A percentile compares a stretch with the other conserved stretches of the same genome.
phyloP scores from a whole-genome alignment of 345 rosid species.

The Hibiscus trionum region DNA sequence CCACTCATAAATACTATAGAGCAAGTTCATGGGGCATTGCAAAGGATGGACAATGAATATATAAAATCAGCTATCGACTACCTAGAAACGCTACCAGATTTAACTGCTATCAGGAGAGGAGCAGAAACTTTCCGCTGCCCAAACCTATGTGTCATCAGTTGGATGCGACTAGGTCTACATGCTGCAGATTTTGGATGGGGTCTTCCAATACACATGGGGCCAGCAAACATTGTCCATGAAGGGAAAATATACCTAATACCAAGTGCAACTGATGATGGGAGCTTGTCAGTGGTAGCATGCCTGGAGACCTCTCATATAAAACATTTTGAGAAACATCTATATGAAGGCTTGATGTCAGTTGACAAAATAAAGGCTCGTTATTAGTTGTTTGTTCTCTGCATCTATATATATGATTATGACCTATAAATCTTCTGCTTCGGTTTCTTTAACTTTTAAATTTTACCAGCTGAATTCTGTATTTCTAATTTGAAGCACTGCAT shows the following conservation, averaged over 20 bases:
- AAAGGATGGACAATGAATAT: constrained; percentile 31
- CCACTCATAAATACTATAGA: constrained; percentile 21
- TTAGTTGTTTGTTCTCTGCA: not conserved
- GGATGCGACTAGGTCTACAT: constrained; percentile 35
- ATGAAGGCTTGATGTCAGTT: not conserved
- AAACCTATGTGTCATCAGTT: constrained; percentile 45
- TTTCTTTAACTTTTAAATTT: not conserved
- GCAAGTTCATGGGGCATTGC: constrained; percentile 12
- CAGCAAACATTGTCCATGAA: constrained; percentile 32
- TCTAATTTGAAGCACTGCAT: not conserved
- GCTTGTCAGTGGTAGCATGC: constrained; percentile 19
- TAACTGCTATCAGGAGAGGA: constrained; percentile 18
- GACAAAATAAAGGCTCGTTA: not conserved
- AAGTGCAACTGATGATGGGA: constrained; percentile 35
- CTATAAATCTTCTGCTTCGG: not conserved
- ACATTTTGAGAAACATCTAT: constrained; percentile 11
- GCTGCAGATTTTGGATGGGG: constrained; percentile 61
- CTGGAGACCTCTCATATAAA: constrained; percentile 11
- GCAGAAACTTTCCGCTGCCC: constrained; percentile 44
- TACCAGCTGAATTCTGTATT: not conserved
- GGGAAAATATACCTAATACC: constrained; percentile 36
- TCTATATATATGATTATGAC: not conserved
- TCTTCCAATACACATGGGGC: constrained; percentile 40
- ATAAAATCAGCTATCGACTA: constrained; percentile 39
- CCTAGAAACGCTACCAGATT: constrained; percentile 19